Conservation (phyloP, 2,329 filamentous ascomycete species). For the Cladophialophora chaetospira region DNA sequence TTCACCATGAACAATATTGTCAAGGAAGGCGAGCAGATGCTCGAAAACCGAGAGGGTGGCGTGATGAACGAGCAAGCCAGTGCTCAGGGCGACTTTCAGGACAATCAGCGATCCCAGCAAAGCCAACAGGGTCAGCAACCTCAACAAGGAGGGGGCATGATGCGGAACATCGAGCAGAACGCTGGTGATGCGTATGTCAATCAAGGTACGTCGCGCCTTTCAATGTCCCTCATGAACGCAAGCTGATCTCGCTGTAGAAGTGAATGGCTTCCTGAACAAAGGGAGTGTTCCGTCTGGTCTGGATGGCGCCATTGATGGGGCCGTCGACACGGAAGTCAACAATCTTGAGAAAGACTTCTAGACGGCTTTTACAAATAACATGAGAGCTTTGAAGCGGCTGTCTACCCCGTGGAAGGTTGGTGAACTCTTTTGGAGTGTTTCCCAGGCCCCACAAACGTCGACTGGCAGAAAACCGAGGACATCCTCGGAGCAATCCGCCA, state of each 20-base stretch:
- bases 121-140: background rate
- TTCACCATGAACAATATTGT: background rate
- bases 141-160: background rate
- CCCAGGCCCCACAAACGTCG: no score
- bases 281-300: background rate
- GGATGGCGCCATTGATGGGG: constrained; percentile 10
- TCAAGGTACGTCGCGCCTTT: background rate
- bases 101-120: background rate
- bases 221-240: background rate
- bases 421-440: no score
- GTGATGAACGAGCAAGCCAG: background rate
- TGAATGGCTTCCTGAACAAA: constrained; percentile 9
- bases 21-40: constrained; percentile 4
- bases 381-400: no score
- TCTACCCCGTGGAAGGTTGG: no score
- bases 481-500: no score
- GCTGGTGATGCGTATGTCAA: constrained; percentile 9
- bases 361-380: background rate
- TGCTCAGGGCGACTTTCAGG: background rate
- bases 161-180: constrained; percentile 13
- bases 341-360: constrained; percentile 10
- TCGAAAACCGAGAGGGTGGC: background rate
- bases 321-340: constrained; percentile 7
- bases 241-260: background rate
- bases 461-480: no score